phyloP scores from a whole-genome alignment of 805 yeast species.

The Barnettozyma sucrosica region DNA sequence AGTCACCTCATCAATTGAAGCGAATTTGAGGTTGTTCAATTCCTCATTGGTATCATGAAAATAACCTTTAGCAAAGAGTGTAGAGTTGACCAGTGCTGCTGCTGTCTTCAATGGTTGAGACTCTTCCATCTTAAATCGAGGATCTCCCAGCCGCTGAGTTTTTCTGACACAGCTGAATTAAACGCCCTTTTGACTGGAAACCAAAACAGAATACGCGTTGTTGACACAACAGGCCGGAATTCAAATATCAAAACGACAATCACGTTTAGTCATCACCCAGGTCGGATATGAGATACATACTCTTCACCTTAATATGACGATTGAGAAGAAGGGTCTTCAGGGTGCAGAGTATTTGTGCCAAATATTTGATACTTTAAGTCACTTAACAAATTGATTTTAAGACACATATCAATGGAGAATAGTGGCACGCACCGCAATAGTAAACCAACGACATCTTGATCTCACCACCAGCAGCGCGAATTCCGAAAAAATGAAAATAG shows the following conservation, averaged over 20 bases:
- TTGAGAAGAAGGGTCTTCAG: too few species aligned
- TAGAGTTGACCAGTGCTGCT: constrained; percentile 13
- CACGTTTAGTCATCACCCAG: neutral
- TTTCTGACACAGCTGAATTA: neutral
- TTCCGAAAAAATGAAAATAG: too few species aligned
- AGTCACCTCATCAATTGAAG: constrained; percentile 3
- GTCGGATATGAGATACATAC: too few species aligned
- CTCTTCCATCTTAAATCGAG: neutral
- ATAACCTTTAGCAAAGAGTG: constrained; percentile 14
- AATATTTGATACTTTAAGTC: too few species aligned
- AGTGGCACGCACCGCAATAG: too few species aligned
- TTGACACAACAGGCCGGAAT: neutral
- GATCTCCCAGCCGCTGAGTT: neutral
- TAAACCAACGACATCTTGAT: too few species aligned
- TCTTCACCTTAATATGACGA: too few species aligned
- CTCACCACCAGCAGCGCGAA: too few species aligned
- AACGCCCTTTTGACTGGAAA: neutral
- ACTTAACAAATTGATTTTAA: too few species aligned
- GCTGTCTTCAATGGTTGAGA: constrained; percentile 4
- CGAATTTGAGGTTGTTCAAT: constrained; percentile 1
- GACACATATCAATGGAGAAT: too few species aligned
- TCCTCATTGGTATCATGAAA: constrained; percentile 2
- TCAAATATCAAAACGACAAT: too few species aligned
- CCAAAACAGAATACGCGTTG: neutral
- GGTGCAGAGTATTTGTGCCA: too few species aligned